Base-by-base conservation (phyloP, 2,329 filamentous ascomycete species). In the Microdochium nivale region DNA sequence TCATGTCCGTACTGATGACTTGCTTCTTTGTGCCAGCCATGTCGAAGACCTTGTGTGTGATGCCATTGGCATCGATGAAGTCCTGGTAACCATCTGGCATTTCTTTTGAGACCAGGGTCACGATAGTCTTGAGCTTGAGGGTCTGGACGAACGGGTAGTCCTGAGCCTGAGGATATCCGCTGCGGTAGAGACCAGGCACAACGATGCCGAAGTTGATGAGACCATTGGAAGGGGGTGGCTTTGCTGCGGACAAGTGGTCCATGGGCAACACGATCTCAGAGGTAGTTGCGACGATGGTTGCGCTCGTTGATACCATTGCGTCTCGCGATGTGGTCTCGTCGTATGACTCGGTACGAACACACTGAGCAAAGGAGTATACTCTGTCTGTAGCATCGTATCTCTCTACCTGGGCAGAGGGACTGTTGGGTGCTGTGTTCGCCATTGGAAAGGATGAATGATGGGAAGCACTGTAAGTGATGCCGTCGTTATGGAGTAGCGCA, bases 21-120 rank as follows among this genome's bases (percentile, higher is more conserved):
- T 85, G 76, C 59, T 91, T 90, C 68, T 96, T 96, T 58, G 95
- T 96, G n/a, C 90, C 87, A 55, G 84, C 81, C 74, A 96, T 87
- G 58, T 85, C 79, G 61, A 95, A 86, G 43, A 88, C 76, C 57
- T 83, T 73, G 59, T 95, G 89, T 46, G 77, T 77, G 61, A 96
- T 92, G 55, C 76, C 76, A 58, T 86, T 81, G 4, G 72, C 67
- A 35, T 74, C 64, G 58, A 95, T 79, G 63, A 94, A 96, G 2
- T 69, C 63, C 23, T 72, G 63, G 50, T 81, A 79, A 0, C 73
- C 75, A 2, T 74, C 66, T 9, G 74, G 70, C 16, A 79, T 74
- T 3, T 86, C 81, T 56, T 82, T 84, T 46, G 80, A 76, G 47
- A 87, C 83, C 30, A 87, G 70, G 1, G 83, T 85, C 25, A 96